phyloP scores from a whole-genome alignment of 768 basidiomycete genomes.

The Boletellus ananas region DNA sequence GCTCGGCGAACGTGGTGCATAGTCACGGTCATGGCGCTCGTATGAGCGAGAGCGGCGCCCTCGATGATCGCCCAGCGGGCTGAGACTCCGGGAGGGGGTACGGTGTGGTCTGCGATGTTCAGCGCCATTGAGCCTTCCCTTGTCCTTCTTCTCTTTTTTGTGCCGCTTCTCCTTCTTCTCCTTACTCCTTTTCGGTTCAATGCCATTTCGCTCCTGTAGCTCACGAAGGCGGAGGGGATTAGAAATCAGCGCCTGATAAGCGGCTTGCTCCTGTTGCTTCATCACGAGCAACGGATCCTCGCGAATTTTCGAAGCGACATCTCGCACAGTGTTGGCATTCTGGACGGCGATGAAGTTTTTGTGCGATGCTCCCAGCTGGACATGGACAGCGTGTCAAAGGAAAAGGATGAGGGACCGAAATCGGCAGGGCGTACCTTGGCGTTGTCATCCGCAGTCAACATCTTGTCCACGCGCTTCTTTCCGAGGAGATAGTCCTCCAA shows the following conservation, averaged over 20 bases:
- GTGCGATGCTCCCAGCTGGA: conserved; percentile 76
- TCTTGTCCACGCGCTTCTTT: conserved; percentile 97
- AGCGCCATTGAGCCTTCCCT: conserved; percentile 13
- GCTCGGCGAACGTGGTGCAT: conserved; percentile 40
- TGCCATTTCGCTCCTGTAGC: conserved; percentile 77
- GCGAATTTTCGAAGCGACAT: conserved; percentile 89
- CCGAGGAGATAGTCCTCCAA: conserved; percentile 95
- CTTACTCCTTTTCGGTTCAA: conserved; percentile 76
- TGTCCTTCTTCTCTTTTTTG: conserved; percentile 45
- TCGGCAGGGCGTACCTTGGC: conserved; percentile 58
- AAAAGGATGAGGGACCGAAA: background rate
- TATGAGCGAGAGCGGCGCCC: conserved; percentile 29
- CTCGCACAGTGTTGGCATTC: conserved; percentile 87
- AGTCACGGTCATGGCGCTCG: conserved; percentile 27
- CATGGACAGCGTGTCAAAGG: conserved; percentile 28
- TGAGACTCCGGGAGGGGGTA: conserved; percentile 31
- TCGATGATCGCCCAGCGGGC: conserved; percentile 26
- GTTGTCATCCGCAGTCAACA: conserved; percentile 87
- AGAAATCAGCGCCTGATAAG: conserved; percentile 79
- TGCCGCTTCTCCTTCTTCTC: conserved; percentile 52
- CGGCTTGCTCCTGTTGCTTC: conserved; percentile 95
- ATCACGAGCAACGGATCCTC: conserved; percentile 97
- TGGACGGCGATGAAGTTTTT: conserved; percentile 94
- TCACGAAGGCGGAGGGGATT: conserved; percentile 83
- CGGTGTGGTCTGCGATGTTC: conserved; percentile 34